Conservation (phyloP, 306 rosid species). For the Styphnolobium japonicum region DNA sequence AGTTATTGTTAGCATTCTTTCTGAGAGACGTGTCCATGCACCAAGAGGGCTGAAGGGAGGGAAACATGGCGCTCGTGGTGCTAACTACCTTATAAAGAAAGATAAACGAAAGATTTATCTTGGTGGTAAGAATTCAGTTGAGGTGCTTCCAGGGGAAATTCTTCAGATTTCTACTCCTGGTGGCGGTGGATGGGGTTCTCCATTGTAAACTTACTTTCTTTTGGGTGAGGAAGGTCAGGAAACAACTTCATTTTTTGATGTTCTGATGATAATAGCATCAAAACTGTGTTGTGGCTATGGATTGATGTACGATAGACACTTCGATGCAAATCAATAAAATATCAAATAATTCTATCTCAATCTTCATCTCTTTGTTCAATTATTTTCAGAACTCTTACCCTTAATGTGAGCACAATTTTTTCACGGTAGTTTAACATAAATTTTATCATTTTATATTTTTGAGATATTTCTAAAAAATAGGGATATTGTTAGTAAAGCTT, state of each 20-base stretch:
- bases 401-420: background rate
- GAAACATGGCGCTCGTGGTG: conserved; percentile 71
- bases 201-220: conserved; percentile 22
- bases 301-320: background rate
- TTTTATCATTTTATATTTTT: background rate
- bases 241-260: conserved; percentile 23
- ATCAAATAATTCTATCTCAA: background rate
- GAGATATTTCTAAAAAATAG: background rate
- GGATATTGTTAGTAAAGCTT: too few relatives aligned
- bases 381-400: background rate
- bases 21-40: conserved; percentile 89
- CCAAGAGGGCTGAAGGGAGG: conserved; percentile 94
- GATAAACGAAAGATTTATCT: conserved; percentile 70
- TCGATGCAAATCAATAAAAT: conserved; percentile 26
- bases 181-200: conserved; percentile 93
- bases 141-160: conserved; percentile 72
- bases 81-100: conserved; percentile 65
- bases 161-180: conserved; percentile 91
- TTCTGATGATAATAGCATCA: background rate
- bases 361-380: background rate
- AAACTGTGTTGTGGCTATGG: background rate
- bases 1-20: conserved; percentile 75
- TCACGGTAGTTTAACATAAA: background rate
- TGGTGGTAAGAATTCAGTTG: conserved; percentile 82
- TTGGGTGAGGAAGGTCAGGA: background rate